Base-by-base conservation (phyloP, 2,329 filamentous ascomycete species). In the Nemania sp. region DNA sequence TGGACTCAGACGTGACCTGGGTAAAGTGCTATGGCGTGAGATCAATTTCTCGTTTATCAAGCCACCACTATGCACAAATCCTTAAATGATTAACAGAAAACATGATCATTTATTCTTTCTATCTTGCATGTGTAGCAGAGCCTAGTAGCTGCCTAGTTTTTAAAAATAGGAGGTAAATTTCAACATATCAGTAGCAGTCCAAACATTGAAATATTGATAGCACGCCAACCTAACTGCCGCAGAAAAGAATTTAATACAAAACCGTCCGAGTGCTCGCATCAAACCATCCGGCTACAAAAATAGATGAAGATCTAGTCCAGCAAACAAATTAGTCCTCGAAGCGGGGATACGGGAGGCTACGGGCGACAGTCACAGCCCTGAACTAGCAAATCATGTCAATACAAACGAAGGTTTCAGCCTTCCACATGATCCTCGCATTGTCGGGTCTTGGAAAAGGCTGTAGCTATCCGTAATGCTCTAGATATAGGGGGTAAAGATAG, bases 1-100 rank as follows among this genome's bases (percentile, higher is more conserved):
- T 48, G 48, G 39, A 54, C 31, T 40, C 22, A 44, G 19, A 46
- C 26, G 24, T 53, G 57, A 58, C 59, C 54, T 62, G 49, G 54
- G 28, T 11, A 11, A 33, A 55, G 57, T 52, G 34, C 49, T 46
- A 42, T 49, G 45, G 47, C 30, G 40, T 48, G 17, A 39, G 34
- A 52, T 51, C 15, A 31, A 26, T 36, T 39, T 56, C 5, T 43
- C 19, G 20, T 49, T 43, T 31, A 22, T 22, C 40, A 54, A 56
- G 52, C 45, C 26, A 56, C 40, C 19, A 51, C 60, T 37, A 55
- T 50, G 50, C 58, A 59, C 55, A 33, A 34, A 22, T 11, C 11
- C 15, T 20, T 33, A 11, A 36, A 34, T 19, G 7, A 19, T 19
- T 8, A 47, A 42, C 20, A 12, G 14, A 31, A 39, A 4, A n/a